phyloP scores from a whole-genome alignment of 306 rosid species.

The Herpetospermum pedunculosum region DNA sequence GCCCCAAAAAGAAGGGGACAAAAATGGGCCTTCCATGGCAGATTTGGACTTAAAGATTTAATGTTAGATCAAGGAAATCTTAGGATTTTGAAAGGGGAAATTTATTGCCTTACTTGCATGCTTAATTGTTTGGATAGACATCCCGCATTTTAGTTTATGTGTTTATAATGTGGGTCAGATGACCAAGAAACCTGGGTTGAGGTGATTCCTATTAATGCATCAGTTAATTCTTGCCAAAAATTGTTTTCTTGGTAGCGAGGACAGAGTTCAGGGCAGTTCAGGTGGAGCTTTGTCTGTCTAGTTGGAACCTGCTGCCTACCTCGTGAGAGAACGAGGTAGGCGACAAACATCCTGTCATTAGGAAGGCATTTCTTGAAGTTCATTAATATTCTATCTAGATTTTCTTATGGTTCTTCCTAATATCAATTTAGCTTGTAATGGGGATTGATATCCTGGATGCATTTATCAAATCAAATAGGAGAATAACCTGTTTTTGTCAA shows the following conservation, averaged over 20 bases:
- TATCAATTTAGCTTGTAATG: slow-evolving; percentile 22
- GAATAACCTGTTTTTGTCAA: not conserved
- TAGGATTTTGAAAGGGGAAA: not conserved
- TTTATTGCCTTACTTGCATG: not conserved
- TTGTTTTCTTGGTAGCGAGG: slow-evolving; percentile 73
- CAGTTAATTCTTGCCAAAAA: slow-evolving; percentile 45
- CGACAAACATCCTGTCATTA: slow-evolving; percentile 34
- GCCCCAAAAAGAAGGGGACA: not conserved
- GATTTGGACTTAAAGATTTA: not conserved
- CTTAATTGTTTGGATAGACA: not conserved
- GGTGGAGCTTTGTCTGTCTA: slow-evolving; percentile 65
- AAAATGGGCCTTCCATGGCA: not conserved
- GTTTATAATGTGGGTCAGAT: slow-evolving; percentile 9
- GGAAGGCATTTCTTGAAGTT: slow-evolving; percentile 42
- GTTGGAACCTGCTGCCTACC: slow-evolving; percentile 83
- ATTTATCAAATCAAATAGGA: not conserved
- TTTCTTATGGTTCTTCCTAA: slow-evolving; percentile 12
- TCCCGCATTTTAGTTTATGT: not conserved
- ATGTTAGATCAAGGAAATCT: not conserved
- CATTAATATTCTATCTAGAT: slow-evolving; percentile 18
- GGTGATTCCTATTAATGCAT: slow-evolving; percentile 9
- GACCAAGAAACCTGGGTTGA: slow-evolving; percentile 6
- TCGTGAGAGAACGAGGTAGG: slow-evolving; percentile 57
- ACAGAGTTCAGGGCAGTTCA: slow-evolving; percentile 44
- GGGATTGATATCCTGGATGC: not conserved